Conservation (phyloP, 257 asterid genomes). For the Nicotiana tomentosiformis region DNA sequence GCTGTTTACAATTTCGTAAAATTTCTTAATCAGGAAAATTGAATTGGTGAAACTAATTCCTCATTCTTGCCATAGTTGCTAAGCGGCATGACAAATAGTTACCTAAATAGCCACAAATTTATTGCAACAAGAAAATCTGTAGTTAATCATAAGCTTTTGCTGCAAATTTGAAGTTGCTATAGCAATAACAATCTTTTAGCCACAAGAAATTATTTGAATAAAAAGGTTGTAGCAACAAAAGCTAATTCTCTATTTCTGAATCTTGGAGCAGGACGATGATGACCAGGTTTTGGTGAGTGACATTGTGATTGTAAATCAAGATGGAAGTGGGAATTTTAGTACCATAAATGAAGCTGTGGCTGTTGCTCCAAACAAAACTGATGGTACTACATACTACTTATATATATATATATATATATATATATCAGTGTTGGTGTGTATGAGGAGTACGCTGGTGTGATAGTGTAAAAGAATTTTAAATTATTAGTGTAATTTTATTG, state of each 20-base stretch:
- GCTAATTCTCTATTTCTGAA: not conserved
- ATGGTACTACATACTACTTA: constrained; percentile 15
- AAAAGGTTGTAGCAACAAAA: not conserved
- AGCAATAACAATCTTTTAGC: not conserved
- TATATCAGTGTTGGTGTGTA: constrained; percentile 23
- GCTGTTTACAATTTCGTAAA: no score
- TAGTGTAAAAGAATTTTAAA: no score
- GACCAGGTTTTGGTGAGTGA: not conserved
- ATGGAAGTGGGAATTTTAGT: constrained; percentile 25
- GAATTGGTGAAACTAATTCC: no score
- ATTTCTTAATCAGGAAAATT: no score
- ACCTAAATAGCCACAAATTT: no score
- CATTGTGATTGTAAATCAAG: constrained; percentile 24
- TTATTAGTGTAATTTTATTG: no score
- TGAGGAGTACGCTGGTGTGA: not conserved
- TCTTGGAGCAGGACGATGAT: not conserved
- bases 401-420: not conserved
- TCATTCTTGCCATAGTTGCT: no score
- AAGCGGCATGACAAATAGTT: no score
- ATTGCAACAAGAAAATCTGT: no score
- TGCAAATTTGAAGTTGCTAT: not conserved
- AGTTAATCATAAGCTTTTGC: no score
- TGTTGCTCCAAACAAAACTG: constrained; percentile 21
- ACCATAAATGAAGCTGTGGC: constrained; percentile 22
- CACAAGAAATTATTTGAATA: no score